Evolutionary conservation across 352 stramenopile genomes (phyloP), one percentile per base, ranked within the genome.

Genomic region (Achlya hypogyna): DNA sequence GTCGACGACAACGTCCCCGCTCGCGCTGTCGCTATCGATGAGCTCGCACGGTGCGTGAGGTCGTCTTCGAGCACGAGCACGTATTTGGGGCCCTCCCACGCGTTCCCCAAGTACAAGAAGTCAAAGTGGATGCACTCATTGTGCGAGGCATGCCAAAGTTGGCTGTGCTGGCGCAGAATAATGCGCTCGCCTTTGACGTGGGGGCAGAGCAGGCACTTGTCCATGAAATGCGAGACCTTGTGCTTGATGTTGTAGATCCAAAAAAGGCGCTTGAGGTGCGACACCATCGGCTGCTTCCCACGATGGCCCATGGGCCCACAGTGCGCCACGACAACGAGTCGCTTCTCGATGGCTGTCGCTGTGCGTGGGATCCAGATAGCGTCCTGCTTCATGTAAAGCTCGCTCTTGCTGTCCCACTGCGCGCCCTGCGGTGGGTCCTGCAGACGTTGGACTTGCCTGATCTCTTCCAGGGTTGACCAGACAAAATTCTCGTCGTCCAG

Each of bases 81-180:
- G 29, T 77, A 77, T 16, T 66, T 62, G 23, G 38, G 45, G 1
- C 1, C n/a, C 10, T 51, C 60, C 22, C 51, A 76, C 0, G 66
- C 59, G 1, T 74, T 45, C 35, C 73, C 69, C 22, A 78, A 32
- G n/a, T 64, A 53, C 1, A 76, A 8, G n/a, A 54, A 82, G 28
- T 78, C 75, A 45, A 70, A 78, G 10, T 79, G 73, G 1, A 79
- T 31, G 22, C 51, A 65, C 51, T 69, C 63, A 47, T 82, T 82
- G 12, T 62, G 62, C 6, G 35, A 54, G n/a, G 23, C 52, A 6
- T 53, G 51, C 35, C 45, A 70, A 9, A 25, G n/a, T 25, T 73
- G 10, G 16, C 52, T 27, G 27, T 54, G 70, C 6, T 62, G 70
- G 35, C 67, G 25, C 22, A 29, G 66, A 14, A 75, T 63, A 2